phyloP scores from a whole-genome alignment of 805 yeast species.

The Lipomyces orientalis region DNA sequence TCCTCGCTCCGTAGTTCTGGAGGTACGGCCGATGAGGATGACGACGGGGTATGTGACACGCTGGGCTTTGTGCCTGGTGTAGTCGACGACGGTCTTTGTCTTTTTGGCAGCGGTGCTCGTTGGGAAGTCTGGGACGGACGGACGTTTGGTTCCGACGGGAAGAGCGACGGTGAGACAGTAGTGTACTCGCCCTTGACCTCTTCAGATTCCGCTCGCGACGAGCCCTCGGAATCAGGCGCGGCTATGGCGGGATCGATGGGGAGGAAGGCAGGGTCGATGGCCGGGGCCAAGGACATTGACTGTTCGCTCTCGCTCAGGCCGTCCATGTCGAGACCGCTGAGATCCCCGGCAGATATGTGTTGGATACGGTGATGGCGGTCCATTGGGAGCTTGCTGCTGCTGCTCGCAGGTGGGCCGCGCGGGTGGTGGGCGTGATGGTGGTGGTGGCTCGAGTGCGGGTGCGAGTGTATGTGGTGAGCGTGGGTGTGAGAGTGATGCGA shows the following conservation, averaged over 20 bases:
- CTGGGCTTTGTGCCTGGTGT: constrained; percentile 8
- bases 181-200: constrained; percentile 6
- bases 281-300: constrained; percentile 11
- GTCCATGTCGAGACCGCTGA: constrained; percentile 5
- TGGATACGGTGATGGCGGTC: constrained; percentile 16
- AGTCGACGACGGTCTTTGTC: background rate
- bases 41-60: constrained; percentile 18
- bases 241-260: constrained; percentile 35
- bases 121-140: constrained; percentile 1
- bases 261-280: constrained; percentile 33
- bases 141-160: background rate
- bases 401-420: constrained; percentile 13
- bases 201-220: background rate
- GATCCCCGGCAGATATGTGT: constrained; percentile 10
- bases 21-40: constrained; percentile 14
- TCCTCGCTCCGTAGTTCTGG: constrained; percentile 44
- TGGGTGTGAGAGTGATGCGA: background rate
- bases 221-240: constrained; percentile 4
- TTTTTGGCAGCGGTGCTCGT: constrained; percentile 10
- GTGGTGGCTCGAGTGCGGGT: constrained; percentile 6
- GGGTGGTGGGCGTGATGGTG: constrained; percentile 10
- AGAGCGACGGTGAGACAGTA: background rate
- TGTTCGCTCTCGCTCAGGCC: background rate
- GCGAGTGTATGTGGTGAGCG: constrained; percentile 9
- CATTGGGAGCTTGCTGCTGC: constrained; percentile 20